These are phyloP conservation scores for Edaphochlamys debaryana DNA, from an alignment of 139 green algal genomes.

Conservation along the genomic window DNA sequence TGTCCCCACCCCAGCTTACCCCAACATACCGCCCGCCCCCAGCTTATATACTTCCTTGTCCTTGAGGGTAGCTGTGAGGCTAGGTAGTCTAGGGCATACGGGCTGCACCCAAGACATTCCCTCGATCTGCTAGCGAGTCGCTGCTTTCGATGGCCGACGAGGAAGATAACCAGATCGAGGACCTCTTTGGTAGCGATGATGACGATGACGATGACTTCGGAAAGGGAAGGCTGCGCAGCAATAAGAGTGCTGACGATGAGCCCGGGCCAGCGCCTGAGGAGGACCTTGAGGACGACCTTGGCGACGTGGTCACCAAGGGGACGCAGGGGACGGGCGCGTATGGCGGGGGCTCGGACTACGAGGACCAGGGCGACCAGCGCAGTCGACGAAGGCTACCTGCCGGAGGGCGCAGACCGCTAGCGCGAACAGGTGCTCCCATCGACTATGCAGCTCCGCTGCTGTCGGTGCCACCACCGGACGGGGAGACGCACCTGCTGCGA, in stretches of 20 bases:
- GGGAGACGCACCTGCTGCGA: slow-evolving; percentile 58
- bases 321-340: no score
- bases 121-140: no score
- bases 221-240: background rate
- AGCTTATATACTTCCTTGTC: no score
- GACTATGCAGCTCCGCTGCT: slow-evolving; percentile 47
- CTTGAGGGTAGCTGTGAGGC: no score
- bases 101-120: no score
- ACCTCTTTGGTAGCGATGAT: slow-evolving; percentile 59
- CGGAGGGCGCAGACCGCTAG: slow-evolving; percentile 4
- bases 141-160: slow-evolving; percentile 34
- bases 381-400: background rate
- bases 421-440: slow-evolving; percentile 46
- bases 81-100: no score
- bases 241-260: background rate
- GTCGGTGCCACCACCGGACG: slow-evolving; percentile 38
- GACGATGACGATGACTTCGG: slow-evolving; percentile 42
- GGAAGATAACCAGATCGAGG: slow-evolving; percentile 45
- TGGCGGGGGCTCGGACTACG: no score
- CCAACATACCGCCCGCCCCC: no score
- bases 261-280: slow-evolving; percentile 29
- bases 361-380: background rate
- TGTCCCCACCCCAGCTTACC: no score
- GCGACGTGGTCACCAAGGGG: no score
- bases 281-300: slow-evolving; percentile 49